These are phyloP conservation scores for Solanum tarijense DNA, from an alignment of 257 asterid species.

Conservation along the genomic window DNA sequence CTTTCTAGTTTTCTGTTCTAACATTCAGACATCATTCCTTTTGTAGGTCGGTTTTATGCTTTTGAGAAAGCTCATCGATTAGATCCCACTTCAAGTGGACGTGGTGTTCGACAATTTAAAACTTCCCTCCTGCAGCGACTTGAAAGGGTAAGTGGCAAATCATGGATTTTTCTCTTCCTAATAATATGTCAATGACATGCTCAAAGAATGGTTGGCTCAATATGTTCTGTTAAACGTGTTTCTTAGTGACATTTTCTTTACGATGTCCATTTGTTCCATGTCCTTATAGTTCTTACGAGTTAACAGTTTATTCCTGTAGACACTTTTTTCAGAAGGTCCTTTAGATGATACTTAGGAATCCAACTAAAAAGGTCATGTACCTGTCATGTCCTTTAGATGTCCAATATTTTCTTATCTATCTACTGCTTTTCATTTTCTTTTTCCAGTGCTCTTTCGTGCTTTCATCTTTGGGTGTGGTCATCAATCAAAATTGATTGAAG, in stretches of 20 bases:
- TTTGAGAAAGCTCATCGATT: slow-evolving; percentile 91
- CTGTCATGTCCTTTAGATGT: background rate
- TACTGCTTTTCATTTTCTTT: background rate
- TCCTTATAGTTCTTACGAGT: background rate
- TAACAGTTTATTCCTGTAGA: background rate
- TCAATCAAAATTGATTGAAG: background rate
- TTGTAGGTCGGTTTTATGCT: slow-evolving; percentile 93
- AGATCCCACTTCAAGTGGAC: slow-evolving; percentile 97
- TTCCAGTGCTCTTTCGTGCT: background rate
- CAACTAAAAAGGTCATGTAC: background rate
- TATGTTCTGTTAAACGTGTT: background rate
- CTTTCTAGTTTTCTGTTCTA: background rate
- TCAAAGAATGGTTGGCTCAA: background rate
- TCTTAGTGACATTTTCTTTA: background rate
- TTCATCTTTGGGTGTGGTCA: background rate
- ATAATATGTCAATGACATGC: background rate
- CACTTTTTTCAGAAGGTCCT: background rate
- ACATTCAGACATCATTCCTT: background rate
- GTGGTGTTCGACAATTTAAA: slow-evolving; percentile 97
- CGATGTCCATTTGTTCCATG: background rate
- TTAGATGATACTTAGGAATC: background rate
- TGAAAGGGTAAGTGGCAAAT: slow-evolving; percentile 56
- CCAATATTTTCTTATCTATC: background rate
- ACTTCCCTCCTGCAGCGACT: slow-evolving; percentile 92
- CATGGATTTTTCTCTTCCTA: slow-evolving; percentile 1